Percentiles rank a stretch among this genome's conserved stretches.
Conservation (phyloP, 1,139 yeast species). For the Yarrowia galli region DNA sequence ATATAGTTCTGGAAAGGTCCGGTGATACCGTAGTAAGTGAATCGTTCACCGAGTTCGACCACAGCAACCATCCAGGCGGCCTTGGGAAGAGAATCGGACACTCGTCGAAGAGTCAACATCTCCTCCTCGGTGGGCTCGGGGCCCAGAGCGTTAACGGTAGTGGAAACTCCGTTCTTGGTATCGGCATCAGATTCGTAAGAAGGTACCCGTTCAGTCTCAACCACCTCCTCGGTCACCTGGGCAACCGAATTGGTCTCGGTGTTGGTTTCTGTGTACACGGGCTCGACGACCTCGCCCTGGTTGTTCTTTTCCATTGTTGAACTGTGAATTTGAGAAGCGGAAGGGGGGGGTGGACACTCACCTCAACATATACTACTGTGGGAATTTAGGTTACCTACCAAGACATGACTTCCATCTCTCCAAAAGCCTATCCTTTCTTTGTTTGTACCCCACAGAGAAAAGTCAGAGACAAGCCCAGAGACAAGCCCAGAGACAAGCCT, state of each 20-base stretch:
- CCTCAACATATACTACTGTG: slow-evolving; percentile 10
- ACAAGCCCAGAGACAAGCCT: too few relatives aligned
- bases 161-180: slow-evolving; percentile 29
- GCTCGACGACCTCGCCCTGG: slow-evolving; percentile 13
- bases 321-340: too few relatives aligned
- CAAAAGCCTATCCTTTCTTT: neutral
- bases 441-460: slow-evolving; percentile 17
- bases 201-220: neutral
- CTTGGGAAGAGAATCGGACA: slow-evolving; percentile 55
- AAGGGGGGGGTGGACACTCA: neutral
- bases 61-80: slow-evolving; percentile 76
- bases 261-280: slow-evolving; percentile 23
- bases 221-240: slow-evolving; percentile 13
- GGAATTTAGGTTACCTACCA: neutral
- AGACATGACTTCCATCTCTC: slow-evolving; percentile 26
- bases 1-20: slow-evolving; percentile 82
- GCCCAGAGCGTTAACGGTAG: slow-evolving; percentile 48
- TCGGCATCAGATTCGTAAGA: slow-evolving; percentile 27
- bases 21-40: slow-evolving; percentile 80
- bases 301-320: slow-evolving; percentile 18
- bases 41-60: slow-evolving; percentile 83
- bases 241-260: neutral
- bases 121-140: slow-evolving; percentile 57
- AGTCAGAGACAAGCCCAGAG: too few relatives aligned
- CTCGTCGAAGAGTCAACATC: slow-evolving; percentile 54